Base-by-base conservation (phyloP, 2,329 filamentous ascomycete genomes). In the Pseudogymnoascus sp. region DNA sequence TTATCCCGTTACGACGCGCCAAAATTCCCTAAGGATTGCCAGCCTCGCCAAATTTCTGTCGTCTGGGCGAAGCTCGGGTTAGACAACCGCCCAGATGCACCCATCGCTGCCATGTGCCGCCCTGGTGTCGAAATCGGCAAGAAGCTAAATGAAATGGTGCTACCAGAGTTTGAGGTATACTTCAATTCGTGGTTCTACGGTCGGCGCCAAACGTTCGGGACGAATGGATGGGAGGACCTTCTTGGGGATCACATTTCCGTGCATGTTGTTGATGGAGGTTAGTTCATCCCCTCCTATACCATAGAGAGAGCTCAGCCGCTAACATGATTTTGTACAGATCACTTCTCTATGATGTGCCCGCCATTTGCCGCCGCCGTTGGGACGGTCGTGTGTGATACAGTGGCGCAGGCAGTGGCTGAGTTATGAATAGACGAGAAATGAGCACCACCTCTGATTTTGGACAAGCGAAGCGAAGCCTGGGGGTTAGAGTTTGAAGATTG, bases 111-210 rank as follows among this genome's bases (percentile, higher is more conserved):
- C 45, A 51, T 51, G 45, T 51, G 45, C 23, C 45, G 45, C 23
- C 45, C 45, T 1, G 45, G 45, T 51, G 14, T 51, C 23, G 45
- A 51, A 29, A 51, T 51, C 14, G 45, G 45, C 23, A 51, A 51
- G 14, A 26, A 51, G 23, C 45, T 51, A 3, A n/a, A 14, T n/a
- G 45, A 51, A 29, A 51, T 51, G 45, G 45, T 51, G 23, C 45
- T 51, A n/a, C 14, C 21, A 6, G 45, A 51, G 23, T 51, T 51
- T 29, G 45, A 51, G 23, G 45, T 51, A 29, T 51, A 51, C 14
- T 51, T 51, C 45, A 51, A 51, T 51, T 51, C 45, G 45, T 51
- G 45, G 45, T 51, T 51, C 45, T 51, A 51, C 6, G 45, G 45
- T 29, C 23, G 45, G 4, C 45, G 45, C 23, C 14, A 51, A 26